phyloP scores from a whole-genome alignment of 108 stramenopile genomes.

The Cyclotella baltica region DNA sequence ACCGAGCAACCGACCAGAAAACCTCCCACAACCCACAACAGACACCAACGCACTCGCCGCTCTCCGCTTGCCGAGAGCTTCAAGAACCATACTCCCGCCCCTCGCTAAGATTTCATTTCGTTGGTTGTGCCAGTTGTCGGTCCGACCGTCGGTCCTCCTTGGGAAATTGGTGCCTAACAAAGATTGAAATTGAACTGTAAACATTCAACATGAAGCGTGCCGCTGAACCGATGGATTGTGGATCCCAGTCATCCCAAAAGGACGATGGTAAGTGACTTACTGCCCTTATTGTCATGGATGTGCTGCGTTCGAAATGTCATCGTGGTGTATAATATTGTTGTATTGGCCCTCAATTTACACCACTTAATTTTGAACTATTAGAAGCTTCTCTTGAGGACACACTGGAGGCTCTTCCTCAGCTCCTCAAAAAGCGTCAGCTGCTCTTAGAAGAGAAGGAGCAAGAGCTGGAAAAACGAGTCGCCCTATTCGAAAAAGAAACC shows the following conservation, averaged over 20 bases:
- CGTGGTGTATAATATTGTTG: background rate
- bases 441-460: constrained; percentile 18
- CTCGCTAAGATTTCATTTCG: too few species aligned
- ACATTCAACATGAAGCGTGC: constrained; percentile 14
- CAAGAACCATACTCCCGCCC: too few species aligned
- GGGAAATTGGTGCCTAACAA: too few species aligned
- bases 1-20: too few species aligned
- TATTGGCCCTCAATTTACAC: background rate
- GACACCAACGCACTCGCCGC: too few species aligned
- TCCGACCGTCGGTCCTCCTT: too few species aligned
- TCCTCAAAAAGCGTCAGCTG: constrained; percentile 25
- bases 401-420: constrained; percentile 21
- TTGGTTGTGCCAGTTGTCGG: too few species aligned
- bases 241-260: constrained; percentile 17
- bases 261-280: constrained; percentile 11
- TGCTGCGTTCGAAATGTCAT: background rate
- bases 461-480: constrained; percentile 18
- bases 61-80: too few species aligned
- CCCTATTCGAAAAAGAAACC: constrained; percentile 27
- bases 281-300: background rate
- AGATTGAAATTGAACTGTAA: too few species aligned
- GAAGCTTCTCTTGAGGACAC: constrained; percentile 30
- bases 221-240: background rate
- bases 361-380: background rate
- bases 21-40: too few species aligned